These are phyloP conservation scores for Tulasnella calospora DNA, from an alignment of 768 basidiomycete species.

Conservation along the genomic window DNA sequence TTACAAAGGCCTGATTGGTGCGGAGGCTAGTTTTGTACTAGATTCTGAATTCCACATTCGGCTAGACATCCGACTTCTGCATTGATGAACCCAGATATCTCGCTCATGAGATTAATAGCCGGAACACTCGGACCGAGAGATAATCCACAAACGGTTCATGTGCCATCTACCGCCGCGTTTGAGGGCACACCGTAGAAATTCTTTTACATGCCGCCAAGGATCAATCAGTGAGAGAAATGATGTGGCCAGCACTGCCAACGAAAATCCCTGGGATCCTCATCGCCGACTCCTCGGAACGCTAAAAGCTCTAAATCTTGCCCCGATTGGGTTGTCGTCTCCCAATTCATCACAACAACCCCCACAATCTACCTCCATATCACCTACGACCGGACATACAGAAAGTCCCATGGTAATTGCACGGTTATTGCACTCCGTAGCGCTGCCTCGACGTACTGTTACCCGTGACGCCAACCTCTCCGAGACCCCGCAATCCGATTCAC, in stretches of 20 bases:
- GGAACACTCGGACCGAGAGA: background rate
- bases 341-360: background rate
- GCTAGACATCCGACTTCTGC: background rate
- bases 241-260: background rate
- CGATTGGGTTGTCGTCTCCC: background rate
- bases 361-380: background rate
- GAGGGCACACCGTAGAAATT: background rate
- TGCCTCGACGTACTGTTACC: background rate
- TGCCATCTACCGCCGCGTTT: background rate
- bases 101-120: background rate
- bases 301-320: background rate
- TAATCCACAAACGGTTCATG: background rate
- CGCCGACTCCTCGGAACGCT: background rate
- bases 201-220: background rate
- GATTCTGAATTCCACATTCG: background rate
- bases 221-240: background rate
- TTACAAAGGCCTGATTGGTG: background rate
- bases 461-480: background rate
- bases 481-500: background rate
- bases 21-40: background rate
- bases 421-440: background rate
- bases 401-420: background rate
- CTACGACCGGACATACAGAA: background rate
- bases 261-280: background rate
- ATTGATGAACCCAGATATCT: background rate